Base-by-base conservation (phyloP, 352 stramenopile genomes). In the Blastocystis sp. region DNA sequence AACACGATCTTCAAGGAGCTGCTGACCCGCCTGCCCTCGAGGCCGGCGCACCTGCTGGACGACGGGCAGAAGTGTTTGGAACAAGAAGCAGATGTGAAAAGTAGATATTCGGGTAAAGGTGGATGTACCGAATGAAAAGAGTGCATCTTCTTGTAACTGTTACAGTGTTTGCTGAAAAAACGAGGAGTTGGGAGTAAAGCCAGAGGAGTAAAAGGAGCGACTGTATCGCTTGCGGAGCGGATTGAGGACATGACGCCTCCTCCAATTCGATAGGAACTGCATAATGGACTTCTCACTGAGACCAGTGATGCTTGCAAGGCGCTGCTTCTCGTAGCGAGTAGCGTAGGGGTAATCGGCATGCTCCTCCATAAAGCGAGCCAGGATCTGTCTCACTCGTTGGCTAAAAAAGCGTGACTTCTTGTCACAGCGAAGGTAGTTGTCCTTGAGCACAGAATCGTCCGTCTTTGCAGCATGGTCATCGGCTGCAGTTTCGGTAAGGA, bases 1-100 rank as follows among this genome's bases (percentile, higher is more conserved):
- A 98, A 99, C 92, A 94, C 94, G 82, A 93, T 99, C 45, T 99
- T 99, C 92, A 94, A 96, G 79, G 98, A 98, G 91, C 92, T 99
- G 57, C 96, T 97, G 21, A 98, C 95, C 14, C 94, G 96, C 84
- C 92, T 99, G 89, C 96, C 96, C 0, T 95, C 96, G 19, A 38
- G 68, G 40, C 52, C 48, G 19, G 28, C 34, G 19, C 52, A 68
- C 3, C 48, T 57, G 48, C 19, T 57, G 21, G 74, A 84, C 7
- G 74, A 84, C 34, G 38, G 48, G 1, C 54, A 84, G 52, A 84
- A 70, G 57, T 84, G 61, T 69, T 54, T 48, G 48, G 65, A 38
- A 57, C 48, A 57, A 68, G 19, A 45, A 52, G 34, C 2, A 3
- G 54, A 24, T 57, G 54, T 66, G 24, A 11, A 57, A 42, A 48